Evolutionary conservation across 805 yeast species (phyloP).

Genomic region (Danielia oregonensis): DNA sequence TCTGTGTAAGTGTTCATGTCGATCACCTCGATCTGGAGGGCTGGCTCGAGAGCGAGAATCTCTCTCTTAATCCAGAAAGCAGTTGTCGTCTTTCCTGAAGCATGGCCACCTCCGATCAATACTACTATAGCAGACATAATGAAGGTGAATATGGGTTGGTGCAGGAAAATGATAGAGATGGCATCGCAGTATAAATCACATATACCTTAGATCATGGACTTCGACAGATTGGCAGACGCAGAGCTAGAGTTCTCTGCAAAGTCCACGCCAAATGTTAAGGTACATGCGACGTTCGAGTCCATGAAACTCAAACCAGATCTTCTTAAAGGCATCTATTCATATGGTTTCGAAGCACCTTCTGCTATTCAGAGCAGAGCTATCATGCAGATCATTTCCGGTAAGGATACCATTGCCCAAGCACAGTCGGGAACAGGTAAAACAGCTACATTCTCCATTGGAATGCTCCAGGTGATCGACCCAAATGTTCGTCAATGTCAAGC

Average conservation of each 20-base stretch:
- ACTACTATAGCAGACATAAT: conserved; percentile 24
- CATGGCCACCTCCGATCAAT: conserved; percentile 61
- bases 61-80: conserved; percentile 34
- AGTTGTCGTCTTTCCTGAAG: conserved; percentile 48
- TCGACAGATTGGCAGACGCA: conserved; percentile 57
- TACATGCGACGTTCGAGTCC: conserved; percentile 45
- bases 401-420: conserved; percentile 97
- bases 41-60: conserved; percentile 10
- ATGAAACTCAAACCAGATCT: conserved; percentile 40
- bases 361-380: conserved; percentile 98
- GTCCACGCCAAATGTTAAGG: conserved; percentile 50
- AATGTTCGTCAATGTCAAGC: conserved; percentile 79
- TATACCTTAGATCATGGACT: too few species aligned
- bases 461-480: conserved; percentile 81
- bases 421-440: conserved; percentile 99
- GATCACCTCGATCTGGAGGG: conserved; percentile 25
- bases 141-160: background rate
- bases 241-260: conserved; percentile 47
- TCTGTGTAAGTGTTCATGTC: conserved; percentile 43
- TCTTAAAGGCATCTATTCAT: conserved; percentile 63
- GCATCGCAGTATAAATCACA: background rate
- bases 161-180: background rate
- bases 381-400: conserved; percentile 87
- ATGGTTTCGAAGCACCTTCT: conserved; percentile 95
- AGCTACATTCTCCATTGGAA: conserved; percentile 94